Evolutionary conservation across 768 basidiomycete species (phyloP).

Genomic region (Kockovaella imperatae): DNA sequence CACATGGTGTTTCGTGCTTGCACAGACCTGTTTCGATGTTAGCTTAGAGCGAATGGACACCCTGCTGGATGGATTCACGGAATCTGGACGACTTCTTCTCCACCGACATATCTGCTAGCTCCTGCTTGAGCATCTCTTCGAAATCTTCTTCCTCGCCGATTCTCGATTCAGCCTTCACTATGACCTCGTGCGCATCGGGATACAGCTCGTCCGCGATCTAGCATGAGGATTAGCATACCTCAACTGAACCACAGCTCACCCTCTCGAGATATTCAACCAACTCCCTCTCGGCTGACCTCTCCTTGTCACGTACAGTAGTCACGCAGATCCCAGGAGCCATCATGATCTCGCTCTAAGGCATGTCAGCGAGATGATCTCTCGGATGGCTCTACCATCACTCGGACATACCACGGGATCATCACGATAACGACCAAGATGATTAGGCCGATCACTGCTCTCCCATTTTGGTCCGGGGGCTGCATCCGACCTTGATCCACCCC

Average conservation of each 20-base stretch:
- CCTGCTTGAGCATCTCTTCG: slow-evolving; percentile 28
- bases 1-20: slow-evolving; percentile 26
- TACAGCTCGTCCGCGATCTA: slow-evolving; percentile 31
- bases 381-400: background rate
- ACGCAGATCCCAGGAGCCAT: slow-evolving; percentile 24
- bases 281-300: slow-evolving; percentile 29
- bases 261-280: slow-evolving; percentile 28
- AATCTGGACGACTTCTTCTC: slow-evolving; percentile 29
- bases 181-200: slow-evolving; percentile 22
- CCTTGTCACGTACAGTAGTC: slow-evolving; percentile 26
- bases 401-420: slow-evolving; percentile 18
- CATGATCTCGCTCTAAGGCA: slow-evolving; percentile 19
- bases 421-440: slow-evolving; percentile 25
- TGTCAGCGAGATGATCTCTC: background rate
- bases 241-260: slow-evolving; percentile 3
- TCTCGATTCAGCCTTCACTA: slow-evolving; percentile 7
- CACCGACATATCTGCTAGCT: slow-evolving; percentile 19
- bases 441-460: background rate
- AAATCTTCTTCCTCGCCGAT: slow-evolving; percentile 20
- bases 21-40: slow-evolving; percentile 19
- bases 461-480: background rate
- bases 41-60: background rate
- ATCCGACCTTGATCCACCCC: slow-evolving; percentile 3
- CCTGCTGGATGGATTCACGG: slow-evolving; percentile 4
- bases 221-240: background rate